Evolutionary conservation across 805 yeast genomes (phyloP), one percentile per base, ranked within the genome.

Genomic region (Metschnikowia peoriensis): DNA sequence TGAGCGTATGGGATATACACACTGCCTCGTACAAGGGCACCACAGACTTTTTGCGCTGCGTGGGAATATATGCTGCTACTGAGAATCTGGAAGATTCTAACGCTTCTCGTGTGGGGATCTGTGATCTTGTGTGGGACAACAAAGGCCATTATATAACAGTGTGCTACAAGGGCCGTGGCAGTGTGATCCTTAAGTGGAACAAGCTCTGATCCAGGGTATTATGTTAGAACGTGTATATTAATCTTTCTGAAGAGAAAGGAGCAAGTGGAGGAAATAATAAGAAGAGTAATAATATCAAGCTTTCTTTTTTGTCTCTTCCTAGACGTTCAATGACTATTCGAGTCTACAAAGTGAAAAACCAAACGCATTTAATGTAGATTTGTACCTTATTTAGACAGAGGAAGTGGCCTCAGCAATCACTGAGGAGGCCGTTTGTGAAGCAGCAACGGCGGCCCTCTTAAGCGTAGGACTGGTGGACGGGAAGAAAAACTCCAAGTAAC

Each of bases 401-500:
- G 57, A 42, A 6, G 60, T 52, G 44, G 59, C 60, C 52, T 50
- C 55, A 15, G 57, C 50, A 29, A 57, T 49, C 28, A 44, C 53
- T 27, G 60, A 56, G 16, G 56, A 47, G 1, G 50, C 58, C 7
- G 60, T 15, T 43, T 38, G 44, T 28, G 50, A 46, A 2, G 56
- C 60, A 6, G 56, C 44, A n/a, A 46, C 43, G 27, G 66, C 62
- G 6, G 63, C 57, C 46, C 56, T 62, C 50, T 62, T 66, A 39
- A 65, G 55, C 38, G 62, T 59, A 16, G 78, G 73, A 50, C 67
- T 65, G 47, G 74, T 61, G 42, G 64, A 56, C 4, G 86, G 86
- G 60, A 78, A 72, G 28, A 78, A 54, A 44, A 82, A 58, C 52
- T 81, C 84, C 68, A 81, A 66, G 69, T 83, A 83, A 60, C 85